Conservation (phyloP, 1,139 yeast species). For the Suhomyces anneliseae region DNA sequence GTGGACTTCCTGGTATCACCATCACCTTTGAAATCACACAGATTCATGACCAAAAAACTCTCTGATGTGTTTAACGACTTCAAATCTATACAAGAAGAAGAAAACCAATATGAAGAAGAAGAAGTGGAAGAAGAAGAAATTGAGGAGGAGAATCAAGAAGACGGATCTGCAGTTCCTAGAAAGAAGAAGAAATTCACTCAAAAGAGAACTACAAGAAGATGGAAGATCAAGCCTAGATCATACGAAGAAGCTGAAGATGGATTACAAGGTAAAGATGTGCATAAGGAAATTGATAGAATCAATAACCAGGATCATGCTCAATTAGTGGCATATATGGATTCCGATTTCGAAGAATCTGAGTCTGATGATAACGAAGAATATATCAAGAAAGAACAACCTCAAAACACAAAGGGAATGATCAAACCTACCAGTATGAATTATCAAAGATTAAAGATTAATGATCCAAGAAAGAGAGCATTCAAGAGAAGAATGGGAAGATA, state of each 20-base stretch:
- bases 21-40: conserved; percentile 43
- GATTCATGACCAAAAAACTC: conserved; percentile 35
- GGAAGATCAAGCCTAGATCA: conserved; percentile 50
- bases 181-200: conserved; percentile 45
- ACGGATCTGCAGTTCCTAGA: conserved; percentile 10
- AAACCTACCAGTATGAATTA: conserved; percentile 41
- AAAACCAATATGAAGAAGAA: conserved; percentile 11
- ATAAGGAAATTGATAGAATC: conserved; percentile 35
- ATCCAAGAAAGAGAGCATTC: conserved; percentile 32
- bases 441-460: conserved; percentile 46
- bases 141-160: conserved; percentile 18
- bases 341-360: conserved; percentile 15
- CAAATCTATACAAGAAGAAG: conserved; percentile 22
- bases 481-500: conserved; percentile 25
- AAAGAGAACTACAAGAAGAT: conserved; percentile 64
- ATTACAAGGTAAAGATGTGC: conserved; percentile 39
- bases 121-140: conserved; percentile 16
- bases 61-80: conserved; percentile 34
- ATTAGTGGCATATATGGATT: conserved; percentile 24
- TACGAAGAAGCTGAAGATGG: conserved; percentile 27
- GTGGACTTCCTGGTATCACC: conserved; percentile 42
- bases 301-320: conserved; percentile 25
- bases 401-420: conserved; percentile 22
- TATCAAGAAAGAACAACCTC: conserved; percentile 8
- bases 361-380: conserved; percentile 26